phyloP scores from a whole-genome alignment of 352 stramenopile genomes.

The Phytopythium vexans region DNA sequence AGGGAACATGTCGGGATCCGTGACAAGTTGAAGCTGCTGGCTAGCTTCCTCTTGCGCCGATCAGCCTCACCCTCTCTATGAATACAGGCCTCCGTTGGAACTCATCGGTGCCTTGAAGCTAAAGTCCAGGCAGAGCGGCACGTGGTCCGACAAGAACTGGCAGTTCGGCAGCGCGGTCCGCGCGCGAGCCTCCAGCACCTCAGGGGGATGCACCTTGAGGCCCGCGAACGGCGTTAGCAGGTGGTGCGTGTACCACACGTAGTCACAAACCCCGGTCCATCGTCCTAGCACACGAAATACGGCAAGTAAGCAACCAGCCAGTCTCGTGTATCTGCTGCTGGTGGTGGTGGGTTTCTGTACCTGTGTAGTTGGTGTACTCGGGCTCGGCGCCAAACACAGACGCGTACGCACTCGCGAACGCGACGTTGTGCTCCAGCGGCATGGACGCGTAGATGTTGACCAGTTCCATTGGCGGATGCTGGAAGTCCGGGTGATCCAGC shows the following conservation, averaged over 20 bases:
- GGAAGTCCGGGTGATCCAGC: conserved; percentile 90
- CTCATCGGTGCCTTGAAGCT: conserved; percentile 61
- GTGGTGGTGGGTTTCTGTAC: conserved; percentile 15
- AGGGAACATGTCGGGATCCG: too few relatives aligned
- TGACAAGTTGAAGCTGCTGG: too few relatives aligned
- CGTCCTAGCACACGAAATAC: conserved; percentile 34
- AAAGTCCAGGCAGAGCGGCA: conserved; percentile 91
- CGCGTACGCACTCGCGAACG: conserved; percentile 94
- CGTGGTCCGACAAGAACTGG: conserved; percentile 95
- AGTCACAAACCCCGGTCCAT: conserved; percentile 97
- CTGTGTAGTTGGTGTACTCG: conserved; percentile 98
- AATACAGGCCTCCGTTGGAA: conserved; percentile 24
- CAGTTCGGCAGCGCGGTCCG: conserved; percentile 95
- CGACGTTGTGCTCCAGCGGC: conserved; percentile 91
- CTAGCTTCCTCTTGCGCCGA: background rate
- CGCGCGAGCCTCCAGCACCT: conserved; percentile 82
- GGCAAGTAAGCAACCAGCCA: conserved; percentile 2
- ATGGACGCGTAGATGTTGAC: conserved; percentile 72
- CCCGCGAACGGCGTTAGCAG: conserved; percentile 92
- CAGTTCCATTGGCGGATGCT: conserved; percentile 64
- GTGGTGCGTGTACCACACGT: conserved; percentile 97
- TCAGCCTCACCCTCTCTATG: background rate
- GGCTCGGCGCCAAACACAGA: conserved; percentile 96
- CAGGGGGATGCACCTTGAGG: conserved; percentile 90
- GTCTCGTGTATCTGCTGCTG: background rate